Conservation (phyloP, 2,329 filamentous ascomycete species). For the Huntiella moniliformis region DNA sequence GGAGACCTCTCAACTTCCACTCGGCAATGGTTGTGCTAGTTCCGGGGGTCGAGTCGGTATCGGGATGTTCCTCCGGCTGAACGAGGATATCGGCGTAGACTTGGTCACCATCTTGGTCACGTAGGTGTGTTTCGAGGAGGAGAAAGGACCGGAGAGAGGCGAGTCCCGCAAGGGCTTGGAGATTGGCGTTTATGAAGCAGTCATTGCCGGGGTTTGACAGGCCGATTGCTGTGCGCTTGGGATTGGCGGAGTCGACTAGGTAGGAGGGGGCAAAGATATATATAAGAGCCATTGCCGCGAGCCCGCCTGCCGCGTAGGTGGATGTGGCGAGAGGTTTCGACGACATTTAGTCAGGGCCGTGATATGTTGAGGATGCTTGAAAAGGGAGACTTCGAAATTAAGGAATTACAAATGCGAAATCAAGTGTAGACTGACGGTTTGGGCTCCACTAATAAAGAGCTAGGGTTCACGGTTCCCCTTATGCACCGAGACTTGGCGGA, state of each 20-base stretch:
- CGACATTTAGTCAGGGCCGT: too few species aligned
- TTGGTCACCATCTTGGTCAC: slow-evolving; percentile 57
- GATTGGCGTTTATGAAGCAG: slow-evolving; percentile 89
- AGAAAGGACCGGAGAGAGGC: slow-evolving; percentile 79
- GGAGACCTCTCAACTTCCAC: slow-evolving; percentile 49
- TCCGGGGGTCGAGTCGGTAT: not conserved
- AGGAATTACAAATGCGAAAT: too few species aligned
- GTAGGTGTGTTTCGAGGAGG: slow-evolving; percentile 75
- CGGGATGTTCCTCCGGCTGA: slow-evolving; percentile 21
- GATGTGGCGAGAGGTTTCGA: slow-evolving; percentile 25
- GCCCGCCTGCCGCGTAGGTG: slow-evolving; percentile 85
- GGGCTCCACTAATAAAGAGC: too few species aligned
- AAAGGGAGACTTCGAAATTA: too few species aligned
- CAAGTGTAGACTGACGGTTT: too few species aligned
- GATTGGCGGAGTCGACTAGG: slow-evolving; percentile 60
- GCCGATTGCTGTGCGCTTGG: slow-evolving; percentile 78
- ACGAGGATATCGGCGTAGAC: slow-evolving; percentile 48
- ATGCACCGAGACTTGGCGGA: too few species aligned
- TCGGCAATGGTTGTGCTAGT: slow-evolving; percentile 22
- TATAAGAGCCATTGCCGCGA: slow-evolving; percentile 84
- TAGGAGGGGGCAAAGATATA: slow-evolving; percentile 98
- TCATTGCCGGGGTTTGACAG: slow-evolving; percentile 84
- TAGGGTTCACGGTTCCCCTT: too few species aligned
- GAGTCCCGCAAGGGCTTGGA: slow-evolving; percentile 81
- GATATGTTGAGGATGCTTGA: too few species aligned